These are phyloP conservation scores for Quercus parvula DNA, from an alignment of 306 rosid species.

Conservation along the genomic window DNA sequence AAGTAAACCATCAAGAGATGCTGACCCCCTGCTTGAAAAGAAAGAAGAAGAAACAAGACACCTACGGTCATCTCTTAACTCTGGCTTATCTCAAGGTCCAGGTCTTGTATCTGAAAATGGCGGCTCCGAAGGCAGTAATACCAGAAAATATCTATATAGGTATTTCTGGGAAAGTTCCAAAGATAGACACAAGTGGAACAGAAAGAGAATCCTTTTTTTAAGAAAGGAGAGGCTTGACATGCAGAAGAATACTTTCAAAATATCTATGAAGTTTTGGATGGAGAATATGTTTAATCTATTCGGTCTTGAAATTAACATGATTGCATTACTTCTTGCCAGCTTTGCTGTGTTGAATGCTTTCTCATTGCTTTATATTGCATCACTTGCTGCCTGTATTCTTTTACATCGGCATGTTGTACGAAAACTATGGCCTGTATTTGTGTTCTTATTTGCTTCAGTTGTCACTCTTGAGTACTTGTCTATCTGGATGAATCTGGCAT, in stretches of 20 bases:
- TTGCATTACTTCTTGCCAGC: constrained; percentile 84
- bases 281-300: constrained; percentile 87
- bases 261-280: constrained; percentile 80
- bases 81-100: constrained; percentile 45
- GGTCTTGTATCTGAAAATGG: constrained; percentile 39
- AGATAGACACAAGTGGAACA: constrained; percentile 95
- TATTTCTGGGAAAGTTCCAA: constrained; percentile 87
- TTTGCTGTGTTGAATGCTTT: constrained; percentile 86
- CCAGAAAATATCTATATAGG: constrained; percentile 61
- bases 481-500: constrained; percentile 59
- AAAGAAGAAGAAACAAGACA: constrained; percentile 40
- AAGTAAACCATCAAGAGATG: constrained; percentile 30
- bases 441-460: constrained; percentile 89
- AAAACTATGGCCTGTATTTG: constrained; percentile 74
- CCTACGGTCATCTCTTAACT: constrained; percentile 31
- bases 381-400: constrained; percentile 85
- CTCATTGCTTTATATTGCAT: constrained; percentile 71
- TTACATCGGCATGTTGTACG: constrained; percentile 61
- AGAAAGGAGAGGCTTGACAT: constrained; percentile 89
- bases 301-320: constrained; percentile 99
- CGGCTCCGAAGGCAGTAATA: constrained; percentile 47
- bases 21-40: constrained; percentile 35
- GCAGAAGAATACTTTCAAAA: constrained; percentile 67
- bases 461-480: constrained; percentile 77
- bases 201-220: constrained; percentile 60